Evolutionary conservation across 495 filamentous ascomycete genomes (phyloP).

Genomic region (Opeltia flavorubescens): DNA sequence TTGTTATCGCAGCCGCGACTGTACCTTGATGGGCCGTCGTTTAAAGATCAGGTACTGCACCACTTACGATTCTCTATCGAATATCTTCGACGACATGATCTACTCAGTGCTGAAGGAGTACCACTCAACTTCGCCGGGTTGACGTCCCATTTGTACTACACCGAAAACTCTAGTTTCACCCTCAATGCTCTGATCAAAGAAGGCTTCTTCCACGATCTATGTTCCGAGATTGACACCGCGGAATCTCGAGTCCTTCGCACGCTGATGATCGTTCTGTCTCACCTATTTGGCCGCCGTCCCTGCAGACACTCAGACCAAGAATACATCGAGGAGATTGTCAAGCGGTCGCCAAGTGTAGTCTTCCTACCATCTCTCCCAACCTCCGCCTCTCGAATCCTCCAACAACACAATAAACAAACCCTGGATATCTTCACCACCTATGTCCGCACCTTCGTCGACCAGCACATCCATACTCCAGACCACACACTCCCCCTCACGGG

Average conservation of each 20-base stretch:
- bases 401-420: slow-evolving; percentile 46
- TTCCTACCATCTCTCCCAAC: slow-evolving; percentile 48
- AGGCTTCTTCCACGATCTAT: slow-evolving; percentile 54
- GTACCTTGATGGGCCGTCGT: slow-evolving; percentile 48
- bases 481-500: slow-evolving; percentile 43
- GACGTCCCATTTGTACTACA: slow-evolving; percentile 57
- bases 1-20: slow-evolving; percentile 54
- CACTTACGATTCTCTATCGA: slow-evolving; percentile 71
- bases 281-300: slow-evolving; percentile 48
- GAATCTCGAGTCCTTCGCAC: slow-evolving; percentile 24
- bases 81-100: slow-evolving; percentile 52
- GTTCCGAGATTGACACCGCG: slow-evolving; percentile 31
- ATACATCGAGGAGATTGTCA: slow-evolving; percentile 27
- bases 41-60: slow-evolving; percentile 52
- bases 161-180: slow-evolving; percentile 56
- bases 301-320: slow-evolving; percentile 29
- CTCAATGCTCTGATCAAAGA: slow-evolving; percentile 56
- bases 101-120: slow-evolving; percentile 42
- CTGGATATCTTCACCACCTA: slow-evolving; percentile 51
- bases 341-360: slow-evolving; percentile 42
- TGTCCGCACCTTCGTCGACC: slow-evolving; percentile 50
- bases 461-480: slow-evolving; percentile 41
- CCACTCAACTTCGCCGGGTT: slow-evolving; percentile 57
- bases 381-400: slow-evolving; percentile 37
- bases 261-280: slow-evolving; percentile 51